phyloP scores from a whole-genome alignment of 805 yeast genomes.

The Huiozyma naganishii region DNA sequence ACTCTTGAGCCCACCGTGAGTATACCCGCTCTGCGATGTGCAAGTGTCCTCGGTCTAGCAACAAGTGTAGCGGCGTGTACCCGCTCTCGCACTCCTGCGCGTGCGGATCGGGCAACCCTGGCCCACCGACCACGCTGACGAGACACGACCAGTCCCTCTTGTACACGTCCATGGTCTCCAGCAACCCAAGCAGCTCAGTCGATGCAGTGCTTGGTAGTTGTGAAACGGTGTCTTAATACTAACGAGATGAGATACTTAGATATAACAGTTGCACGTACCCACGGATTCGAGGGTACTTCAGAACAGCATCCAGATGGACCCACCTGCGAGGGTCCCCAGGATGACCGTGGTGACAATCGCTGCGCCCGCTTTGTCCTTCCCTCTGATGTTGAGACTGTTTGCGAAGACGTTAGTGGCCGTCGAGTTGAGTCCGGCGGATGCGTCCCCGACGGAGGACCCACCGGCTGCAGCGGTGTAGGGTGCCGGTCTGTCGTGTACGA shows the following conservation, averaged over 20 bases:
- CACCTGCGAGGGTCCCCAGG: constrained; percentile 47
- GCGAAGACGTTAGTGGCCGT: constrained; percentile 29
- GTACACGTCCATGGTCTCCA: constrained; percentile 39
- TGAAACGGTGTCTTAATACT: too few species aligned
- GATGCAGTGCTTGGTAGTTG: too few species aligned
- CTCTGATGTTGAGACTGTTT: constrained; percentile 36
- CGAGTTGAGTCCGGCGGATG: constrained; percentile 39
- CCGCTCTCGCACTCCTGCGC: constrained; percentile 62
- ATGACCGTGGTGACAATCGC: constrained; percentile 75
- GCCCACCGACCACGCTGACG: too few species aligned
- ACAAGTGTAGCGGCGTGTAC: constrained; percentile 72
- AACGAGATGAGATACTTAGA: too few species aligned
- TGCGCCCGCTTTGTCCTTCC: constrained; percentile 78
- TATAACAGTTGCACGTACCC: too few species aligned
- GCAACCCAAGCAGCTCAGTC: too few species aligned
- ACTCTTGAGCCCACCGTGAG: constrained; percentile 19
- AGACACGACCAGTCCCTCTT: constrained; percentile 40
- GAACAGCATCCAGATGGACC: constrained; percentile 71
- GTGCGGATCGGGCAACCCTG: constrained; percentile 25
- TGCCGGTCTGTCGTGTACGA: constrained; percentile 36
- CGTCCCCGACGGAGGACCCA: constrained; percentile 47
- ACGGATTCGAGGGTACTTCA: too few species aligned
- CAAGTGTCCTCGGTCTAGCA: constrained; percentile 29
- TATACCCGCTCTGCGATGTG: constrained; percentile 23
- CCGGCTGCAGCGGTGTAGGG: constrained; percentile 45